phyloP scores from a whole-genome alignment of 257 asterid species.

The Thymus mandschuricus region DNA sequence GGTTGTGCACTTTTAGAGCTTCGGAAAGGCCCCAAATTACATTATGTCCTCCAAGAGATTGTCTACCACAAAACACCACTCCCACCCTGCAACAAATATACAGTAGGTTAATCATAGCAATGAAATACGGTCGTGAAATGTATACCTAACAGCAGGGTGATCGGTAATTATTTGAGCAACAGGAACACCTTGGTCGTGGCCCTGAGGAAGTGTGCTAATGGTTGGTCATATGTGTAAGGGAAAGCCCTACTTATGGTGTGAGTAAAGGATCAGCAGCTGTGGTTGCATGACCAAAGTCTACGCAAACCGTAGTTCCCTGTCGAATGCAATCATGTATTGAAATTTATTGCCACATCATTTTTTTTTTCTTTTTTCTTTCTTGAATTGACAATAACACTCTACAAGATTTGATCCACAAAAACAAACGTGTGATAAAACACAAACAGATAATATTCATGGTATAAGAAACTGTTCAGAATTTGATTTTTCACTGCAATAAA shows the following conservation, averaged over 20 bases:
- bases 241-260: conserved; percentile 79
- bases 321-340: conserved; percentile 22
- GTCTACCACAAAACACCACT: conserved; percentile 90
- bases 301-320: conserved; percentile 94
- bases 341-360: no score
- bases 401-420: no score
- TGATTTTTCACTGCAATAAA: no score
- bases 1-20: conserved; percentile 79
- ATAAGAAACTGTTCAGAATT: no score
- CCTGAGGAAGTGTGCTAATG: conserved; percentile 83
- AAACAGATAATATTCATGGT: no score
- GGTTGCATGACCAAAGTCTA: conserved; percentile 85
- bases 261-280: conserved; percentile 64
- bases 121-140: not conserved
- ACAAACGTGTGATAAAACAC: no score
- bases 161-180: conserved; percentile 87
- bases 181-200: conserved; percentile 67
- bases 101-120: conserved; percentile 15
- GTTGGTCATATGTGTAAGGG: conserved; percentile 91
- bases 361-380: no score
- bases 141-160: conserved; percentile 72
- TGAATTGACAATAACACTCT: no score
- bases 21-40: conserved; percentile 91
- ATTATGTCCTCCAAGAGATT: conserved; percentile 99
- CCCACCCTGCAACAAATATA: conserved; percentile 70